phyloP scores from a whole-genome alignment of 306 rosid species.

The Cercis canadensis region DNA sequence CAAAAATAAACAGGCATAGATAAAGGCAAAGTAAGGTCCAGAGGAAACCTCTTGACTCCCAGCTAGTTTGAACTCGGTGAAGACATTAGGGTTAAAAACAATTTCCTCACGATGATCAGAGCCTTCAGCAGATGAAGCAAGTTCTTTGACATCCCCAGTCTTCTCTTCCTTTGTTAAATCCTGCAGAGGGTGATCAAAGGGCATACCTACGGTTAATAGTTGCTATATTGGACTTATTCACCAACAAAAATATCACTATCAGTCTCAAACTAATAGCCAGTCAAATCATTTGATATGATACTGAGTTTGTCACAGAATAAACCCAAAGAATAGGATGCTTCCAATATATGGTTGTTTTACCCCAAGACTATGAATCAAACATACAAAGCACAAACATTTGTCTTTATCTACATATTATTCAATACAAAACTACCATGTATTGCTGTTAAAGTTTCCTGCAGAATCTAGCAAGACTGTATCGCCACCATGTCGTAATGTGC shows the following conservation, averaged over 20 bases:
- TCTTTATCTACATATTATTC: not conserved
- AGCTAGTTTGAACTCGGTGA: conserved; percentile 87
- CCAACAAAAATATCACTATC: not conserved
- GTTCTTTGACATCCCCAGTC: conserved; percentile 54
- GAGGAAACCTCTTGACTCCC: conserved; percentile 73
- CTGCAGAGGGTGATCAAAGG: conserved; percentile 47
- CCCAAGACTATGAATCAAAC: not conserved
- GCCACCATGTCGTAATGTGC: conserved; percentile 1
- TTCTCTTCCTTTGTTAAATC: conserved; percentile 55
- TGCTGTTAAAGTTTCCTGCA: too few relatives aligned
- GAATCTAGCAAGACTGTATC: not conserved
- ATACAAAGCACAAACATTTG: not conserved
- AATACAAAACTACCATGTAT: not conserved
- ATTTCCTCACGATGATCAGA: conserved; percentile 54
- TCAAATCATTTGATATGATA: conserved; percentile 10
- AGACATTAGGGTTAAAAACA: conserved; percentile 90
- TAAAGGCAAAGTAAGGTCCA: conserved; percentile 7
- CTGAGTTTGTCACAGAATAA: not conserved
- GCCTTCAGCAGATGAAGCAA: conserved; percentile 42
- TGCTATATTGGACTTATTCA: not conserved
- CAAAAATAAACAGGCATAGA: conserved; percentile 1
- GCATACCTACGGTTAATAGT: conserved; percentile 17
- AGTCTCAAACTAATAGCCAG: not conserved
- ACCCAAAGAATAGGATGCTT: not conserved
- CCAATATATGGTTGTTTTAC: conserved; percentile 22